Conservation (phyloP, 257 asterid species). For the Scutellaria baicalensis region DNA sequence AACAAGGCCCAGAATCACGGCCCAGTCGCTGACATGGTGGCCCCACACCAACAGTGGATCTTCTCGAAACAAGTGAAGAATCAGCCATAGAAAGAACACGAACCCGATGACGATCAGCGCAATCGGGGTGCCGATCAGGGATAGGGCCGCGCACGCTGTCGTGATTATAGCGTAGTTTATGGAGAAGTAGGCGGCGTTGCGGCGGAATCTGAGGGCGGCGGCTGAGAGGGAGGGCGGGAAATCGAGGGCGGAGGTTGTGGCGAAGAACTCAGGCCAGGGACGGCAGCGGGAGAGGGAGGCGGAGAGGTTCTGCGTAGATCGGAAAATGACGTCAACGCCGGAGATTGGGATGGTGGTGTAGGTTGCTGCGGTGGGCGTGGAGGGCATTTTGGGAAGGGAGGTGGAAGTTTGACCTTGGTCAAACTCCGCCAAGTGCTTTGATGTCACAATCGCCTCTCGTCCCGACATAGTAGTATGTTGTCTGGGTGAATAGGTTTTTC, state of each 20-base stretch:
- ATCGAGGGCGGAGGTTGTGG: slow-evolving; percentile 37
- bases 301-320: slow-evolving; percentile 62
- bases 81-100: slow-evolving; percentile 53
- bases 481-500: background rate
- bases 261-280: slow-evolving; percentile 70
- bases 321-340: slow-evolving; percentile 41
- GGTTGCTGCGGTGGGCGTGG: slow-evolving; percentile 25
- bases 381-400: slow-evolving; percentile 34
- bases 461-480: no score
- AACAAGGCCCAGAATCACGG: slow-evolving; percentile 35
- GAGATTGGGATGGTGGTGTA: slow-evolving; percentile 78
- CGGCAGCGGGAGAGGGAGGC: slow-evolving; percentile 55
- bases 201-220: slow-evolving; percentile 44
- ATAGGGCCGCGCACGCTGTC: slow-evolving; percentile 40
- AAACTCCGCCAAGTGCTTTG: slow-evolving; percentile 11
- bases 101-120: slow-evolving; percentile 32
- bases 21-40: slow-evolving; percentile 40
- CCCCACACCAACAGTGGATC: slow-evolving; percentile 65
- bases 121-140: slow-evolving; percentile 53
- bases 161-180: slow-evolving; percentile 49
- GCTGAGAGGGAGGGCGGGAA: slow-evolving; percentile 51
- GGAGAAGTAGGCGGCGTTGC: slow-evolving; percentile 49
- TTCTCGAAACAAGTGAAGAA: slow-evolving; percentile 60
- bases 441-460: no score
- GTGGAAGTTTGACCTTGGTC: slow-evolving; percentile 2